Conservation (phyloP, 2,329 filamentous ascomycete genomes). For the Fusarium tanahbumbuense region DNA sequence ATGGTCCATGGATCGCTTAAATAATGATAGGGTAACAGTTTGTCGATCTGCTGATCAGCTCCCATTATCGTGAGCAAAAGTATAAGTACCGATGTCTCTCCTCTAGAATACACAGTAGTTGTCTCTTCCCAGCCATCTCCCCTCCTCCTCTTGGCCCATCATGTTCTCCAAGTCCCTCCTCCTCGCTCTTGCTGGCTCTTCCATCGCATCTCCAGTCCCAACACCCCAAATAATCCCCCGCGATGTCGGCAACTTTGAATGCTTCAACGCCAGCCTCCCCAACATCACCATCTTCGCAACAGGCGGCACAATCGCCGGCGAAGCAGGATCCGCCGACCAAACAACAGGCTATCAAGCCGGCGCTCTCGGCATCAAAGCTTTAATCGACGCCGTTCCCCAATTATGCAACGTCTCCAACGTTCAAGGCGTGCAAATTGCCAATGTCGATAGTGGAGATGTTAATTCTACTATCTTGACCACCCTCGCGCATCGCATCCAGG, state of each 20-base stretch:
- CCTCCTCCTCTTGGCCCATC: background rate
- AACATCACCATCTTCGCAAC: constrained; percentile 67
- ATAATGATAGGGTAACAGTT: constrained; percentile 34
- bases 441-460: constrained; percentile 59
- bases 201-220: constrained; percentile 29
- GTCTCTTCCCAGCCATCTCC: background rate
- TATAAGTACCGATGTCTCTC: background rate
- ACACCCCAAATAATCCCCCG: constrained; percentile 12
- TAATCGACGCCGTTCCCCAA: constrained; percentile 66
- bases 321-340: constrained; percentile 57
- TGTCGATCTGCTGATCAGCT: constrained; percentile 3
- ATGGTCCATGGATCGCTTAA: constrained; percentile 3
- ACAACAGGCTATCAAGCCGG: constrained; percentile 57
- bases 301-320: constrained; percentile 69
- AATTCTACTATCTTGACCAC: constrained; percentile 61
- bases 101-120: accelerated
- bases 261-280: constrained; percentile 53
- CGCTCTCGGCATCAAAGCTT: constrained; percentile 58
- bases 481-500: constrained; percentile 60
- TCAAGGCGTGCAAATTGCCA: constrained; percentile 62
- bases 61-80: background rate
- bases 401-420: constrained; percentile 65
- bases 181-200: constrained; percentile 18
- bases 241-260: constrained; percentile 26
- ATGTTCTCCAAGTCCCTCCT: constrained; percentile 31